Percentiles rank a stretch among this genome's conserved stretches.
phyloP scores from a whole-genome alignment of 768 basidiomycete species.

The Ramaria sp. region DNA sequence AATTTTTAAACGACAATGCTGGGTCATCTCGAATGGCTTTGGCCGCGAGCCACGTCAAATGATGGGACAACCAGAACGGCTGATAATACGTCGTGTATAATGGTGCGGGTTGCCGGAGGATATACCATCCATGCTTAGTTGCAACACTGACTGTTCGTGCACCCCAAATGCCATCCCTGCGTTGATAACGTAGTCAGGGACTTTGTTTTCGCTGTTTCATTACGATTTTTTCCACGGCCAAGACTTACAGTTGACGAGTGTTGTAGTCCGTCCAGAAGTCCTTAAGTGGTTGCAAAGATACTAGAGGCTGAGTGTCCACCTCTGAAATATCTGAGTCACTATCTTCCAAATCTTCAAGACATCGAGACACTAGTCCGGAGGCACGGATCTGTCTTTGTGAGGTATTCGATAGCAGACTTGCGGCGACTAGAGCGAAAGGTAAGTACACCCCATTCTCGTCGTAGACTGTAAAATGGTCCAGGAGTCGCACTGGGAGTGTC shows the following conservation, averaged over 20 bases:
- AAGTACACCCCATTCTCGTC: conserved; percentile 28
- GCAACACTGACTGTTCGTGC: conserved; percentile 22
- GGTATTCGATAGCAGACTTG: neutral
- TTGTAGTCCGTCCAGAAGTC: conserved; percentile 6
- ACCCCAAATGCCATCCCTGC: neutral
- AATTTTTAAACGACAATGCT: neutral
- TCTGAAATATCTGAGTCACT: neutral
- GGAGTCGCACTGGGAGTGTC: conserved; percentile 44
- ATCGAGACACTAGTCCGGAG: neutral
- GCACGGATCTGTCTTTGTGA: neutral
- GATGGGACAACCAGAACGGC: conserved; percentile 40
- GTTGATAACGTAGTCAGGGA: neutral
- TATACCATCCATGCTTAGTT: conserved; percentile 61
- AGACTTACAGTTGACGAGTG: neutral
- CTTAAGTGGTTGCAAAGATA: neutral
- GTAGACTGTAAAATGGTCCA: conserved; percentile 47
- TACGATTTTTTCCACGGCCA: too few relatives aligned
- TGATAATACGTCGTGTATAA: conserved; percentile 36
- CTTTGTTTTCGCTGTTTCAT: too few relatives aligned
- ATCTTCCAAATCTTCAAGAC: neutral
- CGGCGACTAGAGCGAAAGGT: conserved; percentile 20
- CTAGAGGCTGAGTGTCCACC: neutral
- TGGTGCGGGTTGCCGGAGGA: conserved; percentile 39
- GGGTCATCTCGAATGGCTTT: neutral
- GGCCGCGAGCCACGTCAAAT: conserved; percentile 16